Evolutionary conservation across 78 protist genomes (phyloP).

Genomic region (slime mould (Dictyostelium discoideum)): DNA sequence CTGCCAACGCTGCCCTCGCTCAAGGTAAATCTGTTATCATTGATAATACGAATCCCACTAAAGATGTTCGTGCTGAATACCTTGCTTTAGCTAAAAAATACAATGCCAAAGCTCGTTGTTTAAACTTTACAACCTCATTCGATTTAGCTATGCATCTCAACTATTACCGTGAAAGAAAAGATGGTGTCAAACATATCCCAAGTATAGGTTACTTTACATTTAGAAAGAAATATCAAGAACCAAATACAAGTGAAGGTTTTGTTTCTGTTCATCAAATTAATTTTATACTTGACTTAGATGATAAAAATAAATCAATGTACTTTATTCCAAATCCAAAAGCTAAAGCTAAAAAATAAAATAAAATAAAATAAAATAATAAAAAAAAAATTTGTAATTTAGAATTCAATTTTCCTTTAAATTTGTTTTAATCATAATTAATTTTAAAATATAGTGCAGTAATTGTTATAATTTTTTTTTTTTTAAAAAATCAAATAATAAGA

Average conservation of each 20-base stretch:
- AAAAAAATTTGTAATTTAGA: too few relatives aligned
- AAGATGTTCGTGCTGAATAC: constrained; percentile 15
- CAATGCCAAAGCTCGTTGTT: constrained; percentile 41
- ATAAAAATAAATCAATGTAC: neutral
- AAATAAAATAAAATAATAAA: too few relatives aligned
- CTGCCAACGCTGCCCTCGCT: constrained; percentile 43
- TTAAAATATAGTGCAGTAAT: too few relatives aligned
- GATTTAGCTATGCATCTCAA: constrained; percentile 85
- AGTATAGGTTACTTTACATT: neutral
- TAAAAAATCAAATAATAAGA: too few relatives aligned
- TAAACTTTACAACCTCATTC: constrained; percentile 30
- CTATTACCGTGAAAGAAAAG: constrained; percentile 53
- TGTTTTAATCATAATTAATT: too few relatives aligned
- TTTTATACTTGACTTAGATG: neutral
- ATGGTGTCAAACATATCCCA: constrained; percentile 29
- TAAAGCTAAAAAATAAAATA: neutral
- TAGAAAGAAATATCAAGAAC: neutral
- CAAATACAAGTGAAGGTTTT: constrained; percentile 1
- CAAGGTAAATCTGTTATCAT: constrained; percentile 70
- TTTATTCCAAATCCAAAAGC: constrained; percentile 42
- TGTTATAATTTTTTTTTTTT: too few relatives aligned
- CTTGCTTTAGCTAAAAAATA: constrained; percentile 31
- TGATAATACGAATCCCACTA: constrained; percentile 85
- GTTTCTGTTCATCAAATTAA: neutral
- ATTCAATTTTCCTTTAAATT: too few relatives aligned